These are phyloP conservation scores for Alternaria tenuissima DNA, from an alignment of 2,329 filamentous ascomycete species.

Conservation along the genomic window DNA sequence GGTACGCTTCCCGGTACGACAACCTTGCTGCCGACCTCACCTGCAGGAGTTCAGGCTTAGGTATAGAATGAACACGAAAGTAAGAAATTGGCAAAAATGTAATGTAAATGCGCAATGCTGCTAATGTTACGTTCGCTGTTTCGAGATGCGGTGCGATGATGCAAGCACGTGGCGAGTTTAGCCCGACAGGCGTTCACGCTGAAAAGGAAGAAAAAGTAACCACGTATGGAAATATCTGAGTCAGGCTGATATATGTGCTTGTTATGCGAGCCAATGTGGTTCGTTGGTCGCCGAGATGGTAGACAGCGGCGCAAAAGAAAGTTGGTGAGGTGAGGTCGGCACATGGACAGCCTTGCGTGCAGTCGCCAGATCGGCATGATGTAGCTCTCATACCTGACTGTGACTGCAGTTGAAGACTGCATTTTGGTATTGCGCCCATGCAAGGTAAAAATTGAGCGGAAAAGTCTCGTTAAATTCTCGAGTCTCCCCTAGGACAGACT, in stretches of 20 bases:
- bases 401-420: slow-evolving; percentile 2
- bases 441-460: not conserved
- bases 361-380: slow-evolving; percentile 14
- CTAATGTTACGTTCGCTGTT: slow-evolving; percentile 1
- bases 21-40: slow-evolving; percentile 33
- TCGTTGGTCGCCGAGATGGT: not conserved
- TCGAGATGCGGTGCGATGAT: not conserved
- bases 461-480: not conserved
- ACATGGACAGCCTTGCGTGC: slow-evolving; percentile 5
- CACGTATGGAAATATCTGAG: not conserved
- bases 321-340: slow-evolving; percentile 6
- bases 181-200: slow-evolving; percentile 3
- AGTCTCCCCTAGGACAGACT: not conserved
- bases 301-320: slow-evolving; percentile 7
- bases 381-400: slow-evolving; percentile 13
- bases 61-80: not conserved
- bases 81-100: not conserved
- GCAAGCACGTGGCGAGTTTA: not conserved
- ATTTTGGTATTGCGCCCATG: not conserved
- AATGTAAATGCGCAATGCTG: not conserved
- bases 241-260: slow-evolving; percentile 2
- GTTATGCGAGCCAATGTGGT: slow-evolving; percentile 1
- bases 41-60: slow-evolving; percentile 15
- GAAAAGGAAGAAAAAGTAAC: slow-evolving; percentile 1
- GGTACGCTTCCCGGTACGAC: slow-evolving; percentile 19